These are phyloP conservation scores for Ceratobasidium sp. DNA, from an alignment of 1,284 basidiomycete genomes.

Conservation along the genomic window DNA sequence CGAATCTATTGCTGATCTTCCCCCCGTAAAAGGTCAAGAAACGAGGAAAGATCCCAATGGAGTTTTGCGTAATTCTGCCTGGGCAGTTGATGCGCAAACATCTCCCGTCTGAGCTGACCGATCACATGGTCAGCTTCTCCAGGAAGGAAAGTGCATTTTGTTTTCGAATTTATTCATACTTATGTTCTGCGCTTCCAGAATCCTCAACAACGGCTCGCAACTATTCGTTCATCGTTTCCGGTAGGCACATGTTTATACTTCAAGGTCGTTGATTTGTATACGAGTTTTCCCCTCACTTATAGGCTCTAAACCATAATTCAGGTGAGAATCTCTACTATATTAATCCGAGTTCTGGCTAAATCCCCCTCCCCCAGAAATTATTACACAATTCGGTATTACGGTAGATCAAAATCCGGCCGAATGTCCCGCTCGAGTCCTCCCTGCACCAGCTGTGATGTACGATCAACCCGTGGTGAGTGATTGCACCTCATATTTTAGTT, in stretches of 20 bases:
- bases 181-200: neutral
- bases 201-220: slow-evolving; percentile 40
- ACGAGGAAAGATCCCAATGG: slow-evolving; percentile 64
- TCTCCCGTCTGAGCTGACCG: slow-evolving; percentile 72
- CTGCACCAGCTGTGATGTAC: slow-evolving; percentile 9
- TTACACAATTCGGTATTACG: slow-evolving; percentile 30
- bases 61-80: slow-evolving; percentile 69
- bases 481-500: neutral
- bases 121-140: slow-evolving; percentile 73
- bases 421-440: slow-evolving; percentile 26
- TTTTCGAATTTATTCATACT: neutral
- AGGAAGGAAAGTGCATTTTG: slow-evolving; percentile 48
- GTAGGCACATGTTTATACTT: neutral
- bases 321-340: neutral
- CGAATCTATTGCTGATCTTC: neutral
- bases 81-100: slow-evolving; percentile 81
- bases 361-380: too few relatives aligned
- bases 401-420: neutral
- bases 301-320: slow-evolving; percentile 31
- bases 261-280: neutral
- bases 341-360: too few relatives aligned
- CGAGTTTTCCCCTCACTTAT: neutral
- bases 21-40: slow-evolving; percentile 53
- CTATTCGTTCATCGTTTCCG: slow-evolving; percentile 33
- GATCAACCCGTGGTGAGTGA: slow-evolving; percentile 11